Evolutionary conservation across 164 flowering plant species (phyloP).

Genomic region (Liriodendron chinense): DNA sequence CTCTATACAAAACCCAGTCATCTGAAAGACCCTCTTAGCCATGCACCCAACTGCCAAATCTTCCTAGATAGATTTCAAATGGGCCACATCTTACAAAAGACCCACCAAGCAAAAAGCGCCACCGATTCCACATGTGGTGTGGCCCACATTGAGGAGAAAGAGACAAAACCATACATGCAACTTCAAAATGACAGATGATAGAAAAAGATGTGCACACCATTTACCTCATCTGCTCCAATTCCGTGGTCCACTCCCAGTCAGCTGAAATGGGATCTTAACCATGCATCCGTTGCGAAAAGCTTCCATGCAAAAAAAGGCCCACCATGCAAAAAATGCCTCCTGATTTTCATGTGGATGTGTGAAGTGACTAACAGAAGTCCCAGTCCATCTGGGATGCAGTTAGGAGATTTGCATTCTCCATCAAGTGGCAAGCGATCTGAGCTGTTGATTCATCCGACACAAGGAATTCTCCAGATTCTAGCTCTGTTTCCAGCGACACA

Average conservation of each 20-base stretch:
- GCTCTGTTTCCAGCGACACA: constrained; percentile 6
- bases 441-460: constrained; percentile 17
- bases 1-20: too few species aligned
- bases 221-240: too few species aligned
- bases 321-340: background rate
- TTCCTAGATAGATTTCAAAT: background rate
- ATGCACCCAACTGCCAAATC: background rate
- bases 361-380: constrained; percentile 11
- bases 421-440: constrained; percentile 7
- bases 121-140: background rate
- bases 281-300: background rate
- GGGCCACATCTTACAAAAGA: background rate
- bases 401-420: constrained; percentile 7
- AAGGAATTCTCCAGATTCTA: background rate
- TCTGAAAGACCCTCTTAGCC: too few species aligned
- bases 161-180: background rate
- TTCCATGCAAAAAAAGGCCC: background rate
- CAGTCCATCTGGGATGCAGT: constrained; percentile 2
- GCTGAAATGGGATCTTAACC: background rate
- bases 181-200: background rate
- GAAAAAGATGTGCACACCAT: too few species aligned
- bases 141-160: background rate
- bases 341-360: background rate
- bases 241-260: background rate
- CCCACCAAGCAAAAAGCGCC: background rate